phyloP scores from a whole-genome alignment of 208 protist genomes.

The Trichomonas vaginalis region DNA sequence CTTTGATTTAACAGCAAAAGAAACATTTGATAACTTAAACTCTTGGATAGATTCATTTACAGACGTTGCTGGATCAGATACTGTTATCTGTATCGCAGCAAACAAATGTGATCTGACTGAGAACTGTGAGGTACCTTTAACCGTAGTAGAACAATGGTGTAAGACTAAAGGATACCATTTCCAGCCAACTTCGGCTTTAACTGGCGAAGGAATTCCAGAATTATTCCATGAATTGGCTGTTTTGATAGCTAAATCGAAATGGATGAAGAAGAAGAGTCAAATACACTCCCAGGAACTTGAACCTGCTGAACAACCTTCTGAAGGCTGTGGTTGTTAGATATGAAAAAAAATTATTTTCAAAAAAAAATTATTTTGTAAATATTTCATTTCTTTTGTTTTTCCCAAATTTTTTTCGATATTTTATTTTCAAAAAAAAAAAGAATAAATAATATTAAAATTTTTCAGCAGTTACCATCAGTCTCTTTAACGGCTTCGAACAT shows the following conservation, averaged over 20 bases:
- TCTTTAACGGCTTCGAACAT: not conserved
- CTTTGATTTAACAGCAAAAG: not conserved
- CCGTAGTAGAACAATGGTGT: not conserved
- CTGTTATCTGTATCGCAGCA: not conserved
- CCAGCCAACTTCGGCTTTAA: not conserved
- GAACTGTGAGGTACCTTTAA: not conserved
- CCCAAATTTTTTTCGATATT: not conserved
- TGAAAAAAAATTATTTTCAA: not conserved
- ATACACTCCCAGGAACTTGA: no score
- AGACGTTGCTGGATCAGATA: not conserved
- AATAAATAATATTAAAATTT: not conserved
- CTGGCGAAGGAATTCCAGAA: not conserved
- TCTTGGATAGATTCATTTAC: not conserved
- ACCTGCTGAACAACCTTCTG: no score
- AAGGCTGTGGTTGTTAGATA: not conserved
- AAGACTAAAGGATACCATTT: not conserved
- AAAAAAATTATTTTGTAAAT: no score
- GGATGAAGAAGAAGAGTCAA: not conserved
- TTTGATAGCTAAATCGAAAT: not conserved
- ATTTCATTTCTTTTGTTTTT: no score
- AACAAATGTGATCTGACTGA: not conserved
- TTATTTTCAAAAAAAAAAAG: not conserved
- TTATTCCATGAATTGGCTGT: not conserved
- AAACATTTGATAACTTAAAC: not conserved
- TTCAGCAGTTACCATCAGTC: not conserved